Conservation (phyloP, 805 yeast species). For the Wickerhamomyces hampshirensis region DNA sequence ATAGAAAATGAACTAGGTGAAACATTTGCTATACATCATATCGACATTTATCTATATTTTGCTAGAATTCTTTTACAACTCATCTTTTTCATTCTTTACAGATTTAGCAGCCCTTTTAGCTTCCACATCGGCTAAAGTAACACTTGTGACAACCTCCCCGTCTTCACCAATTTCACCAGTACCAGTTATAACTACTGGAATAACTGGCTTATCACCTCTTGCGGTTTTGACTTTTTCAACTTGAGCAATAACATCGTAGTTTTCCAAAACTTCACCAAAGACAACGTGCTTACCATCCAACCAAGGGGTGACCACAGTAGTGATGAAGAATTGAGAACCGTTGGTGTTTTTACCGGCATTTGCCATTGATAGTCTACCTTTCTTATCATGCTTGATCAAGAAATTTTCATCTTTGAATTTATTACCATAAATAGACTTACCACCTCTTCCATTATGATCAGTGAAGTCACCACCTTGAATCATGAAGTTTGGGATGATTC, state of each 20-base stretch:
- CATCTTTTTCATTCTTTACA: constrained; percentile 27
- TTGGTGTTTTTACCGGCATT: constrained; percentile 77
- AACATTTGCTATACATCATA: too few relatives aligned
- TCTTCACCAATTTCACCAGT: constrained; percentile 60
- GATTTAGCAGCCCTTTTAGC: constrained; percentile 17
- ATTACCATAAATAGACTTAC: constrained; percentile 67
- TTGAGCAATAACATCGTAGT: constrained; percentile 73
- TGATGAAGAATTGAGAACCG: constrained; percentile 94
- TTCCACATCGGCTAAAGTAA: constrained; percentile 15
- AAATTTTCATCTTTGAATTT: constrained; percentile 70
- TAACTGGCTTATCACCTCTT: constrained; percentile 67
- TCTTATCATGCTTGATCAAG: constrained; percentile 59
- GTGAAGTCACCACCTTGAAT: constrained; percentile 81
- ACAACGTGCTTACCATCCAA: constrained; percentile 94
- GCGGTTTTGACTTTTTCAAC: constrained; percentile 71
- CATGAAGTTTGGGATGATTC: constrained; percentile 70
- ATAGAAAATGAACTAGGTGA: too few relatives aligned
- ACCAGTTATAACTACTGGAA: constrained; percentile 57
- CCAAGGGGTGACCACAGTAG: constrained; percentile 89
- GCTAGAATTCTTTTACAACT: too few relatives aligned
- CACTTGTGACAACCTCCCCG: constrained; percentile 21
- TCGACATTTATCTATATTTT: too few relatives aligned
- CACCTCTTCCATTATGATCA: constrained; percentile 65
- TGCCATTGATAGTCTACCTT: constrained; percentile 73
- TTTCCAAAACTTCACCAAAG: constrained; percentile 89